A percentile compares a stretch with the other conserved stretches of the same genome.
phyloP scores from a whole-genome alignment of 2,329 filamentous ascomycete genomes.

The Chaetomium sp. region DNA sequence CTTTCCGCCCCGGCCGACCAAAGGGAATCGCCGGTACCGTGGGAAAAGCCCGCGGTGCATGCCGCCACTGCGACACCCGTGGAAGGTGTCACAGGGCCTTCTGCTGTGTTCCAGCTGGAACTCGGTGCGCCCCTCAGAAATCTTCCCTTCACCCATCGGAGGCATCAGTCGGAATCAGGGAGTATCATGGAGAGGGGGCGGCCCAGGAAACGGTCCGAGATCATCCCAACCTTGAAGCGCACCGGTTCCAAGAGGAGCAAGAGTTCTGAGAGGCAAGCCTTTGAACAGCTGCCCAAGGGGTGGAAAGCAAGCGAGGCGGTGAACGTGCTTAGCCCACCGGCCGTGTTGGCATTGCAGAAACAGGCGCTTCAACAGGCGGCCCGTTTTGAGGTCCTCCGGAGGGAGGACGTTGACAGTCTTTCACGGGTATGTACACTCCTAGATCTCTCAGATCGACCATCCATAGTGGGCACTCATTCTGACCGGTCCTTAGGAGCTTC shows the following conservation, averaged over 20 bases:
- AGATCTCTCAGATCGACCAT: not conserved
- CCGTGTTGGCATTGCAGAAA: conserved; percentile 47
- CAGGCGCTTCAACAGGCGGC: conserved; percentile 58
- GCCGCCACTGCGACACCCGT: conserved; percentile 25
- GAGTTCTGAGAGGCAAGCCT: conserved; percentile 50
- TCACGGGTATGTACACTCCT: conserved; percentile 46
- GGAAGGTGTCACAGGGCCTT: conserved; percentile 24
- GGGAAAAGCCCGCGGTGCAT: conserved; percentile 31
- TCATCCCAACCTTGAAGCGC: conserved; percentile 33
- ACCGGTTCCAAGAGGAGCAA: conserved; percentile 39
- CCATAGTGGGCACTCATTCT: not conserved
- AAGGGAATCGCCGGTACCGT: conserved; percentile 39
- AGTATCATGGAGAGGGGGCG: conserved; percentile 56
- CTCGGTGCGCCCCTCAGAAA: conserved; percentile 23
- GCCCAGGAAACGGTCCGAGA: conserved; percentile 48
- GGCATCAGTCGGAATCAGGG: conserved; percentile 51
- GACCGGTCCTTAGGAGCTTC: conserved; percentile 53
- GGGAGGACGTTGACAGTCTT: conserved; percentile 57
- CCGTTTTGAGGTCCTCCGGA: conserved; percentile 57
- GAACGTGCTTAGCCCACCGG: conserved; percentile 40
- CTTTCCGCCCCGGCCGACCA: conserved; percentile 43
- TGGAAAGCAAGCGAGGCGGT: conserved; percentile 48
- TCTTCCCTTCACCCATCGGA: conserved; percentile 36
- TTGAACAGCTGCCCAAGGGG: conserved; percentile 55
- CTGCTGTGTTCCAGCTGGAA: conserved; percentile 29